Evolutionary conservation across 1,139 yeast genomes (phyloP), one percentile per base, ranked within the genome.

Genomic region (Yarrowia galli): DNA sequence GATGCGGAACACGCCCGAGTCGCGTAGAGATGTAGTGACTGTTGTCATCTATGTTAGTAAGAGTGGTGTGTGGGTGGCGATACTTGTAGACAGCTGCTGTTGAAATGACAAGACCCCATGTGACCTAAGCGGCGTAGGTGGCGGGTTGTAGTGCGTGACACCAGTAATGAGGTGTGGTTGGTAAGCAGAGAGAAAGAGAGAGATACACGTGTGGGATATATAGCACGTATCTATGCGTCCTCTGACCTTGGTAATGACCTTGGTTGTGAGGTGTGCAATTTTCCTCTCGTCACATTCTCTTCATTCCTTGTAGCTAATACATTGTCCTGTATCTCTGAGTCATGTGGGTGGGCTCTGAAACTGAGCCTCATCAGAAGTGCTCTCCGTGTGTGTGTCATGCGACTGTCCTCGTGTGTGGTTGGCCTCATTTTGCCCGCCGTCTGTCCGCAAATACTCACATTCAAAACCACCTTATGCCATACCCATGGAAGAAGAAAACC

Each of bases 11-110:
- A 58, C 64, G 36, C 64, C 64, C 42, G 64, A 58, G 51, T 58
- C 64, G 64, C 64, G 64, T 42, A 58, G 64, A 58, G 64, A 58
- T 58, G 64, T 58, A 12, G 64, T 58, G 64, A 58, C 64, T 10
- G 64, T 58, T 28, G 64, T 58, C 64, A 58, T 58, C 64, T 58
- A 36, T 42, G 64, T 58, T 58, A 58, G 64, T 28, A 28, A 5
- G 32, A 28, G 32, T 28, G 32, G 32, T 28, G 32, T 58, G 12
- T 38, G 20, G 15, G 46, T 38, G 18, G 61, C 2, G 35, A 23
- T 23, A 35, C 38, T 22, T 23, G 15, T 22, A 15, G 9, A 4
- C 12, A 28, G 45, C 35, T 16, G 46, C 8, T 18, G 20, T 43
- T 36, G 35, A 23, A 25, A 40, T 54, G 46, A 54, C 61, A 40